phyloP scores from a whole-genome alignment of 2,329 filamentous ascomycete species.

The Cytospora schulzeri region DNA sequence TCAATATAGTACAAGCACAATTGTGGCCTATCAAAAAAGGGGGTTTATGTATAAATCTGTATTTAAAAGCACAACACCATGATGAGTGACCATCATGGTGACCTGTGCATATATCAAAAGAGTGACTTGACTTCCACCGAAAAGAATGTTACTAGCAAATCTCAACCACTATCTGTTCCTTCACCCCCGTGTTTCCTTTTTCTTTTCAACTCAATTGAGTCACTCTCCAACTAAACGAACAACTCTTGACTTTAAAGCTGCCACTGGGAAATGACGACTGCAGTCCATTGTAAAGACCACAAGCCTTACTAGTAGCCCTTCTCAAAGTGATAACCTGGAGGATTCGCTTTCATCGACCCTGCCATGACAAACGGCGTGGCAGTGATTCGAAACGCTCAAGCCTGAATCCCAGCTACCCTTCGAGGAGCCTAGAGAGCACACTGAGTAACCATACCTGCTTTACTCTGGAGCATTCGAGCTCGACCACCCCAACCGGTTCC shows the following conservation, averaged over 20 bases:
- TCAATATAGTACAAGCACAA: background rate
- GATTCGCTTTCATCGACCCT: background rate
- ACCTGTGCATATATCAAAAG: slow-evolving; percentile 4
- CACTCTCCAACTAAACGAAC: slow-evolving; percentile 9
- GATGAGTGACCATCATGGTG: background rate
- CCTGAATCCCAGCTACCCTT: background rate
- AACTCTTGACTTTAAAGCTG: slow-evolving; percentile 6
- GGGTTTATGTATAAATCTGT: background rate
- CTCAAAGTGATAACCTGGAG: background rate
- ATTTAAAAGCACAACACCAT: background rate
- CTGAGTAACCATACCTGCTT: background rate
- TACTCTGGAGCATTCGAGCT: background rate
- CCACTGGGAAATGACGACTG: slow-evolving; percentile 11
- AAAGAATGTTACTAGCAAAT: slow-evolving; percentile 10
- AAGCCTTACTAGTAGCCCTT: slow-evolving; percentile 1
- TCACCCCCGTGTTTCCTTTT: slow-evolving; percentile 2
- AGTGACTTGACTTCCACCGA: slow-evolving; percentile 7
- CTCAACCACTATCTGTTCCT: slow-evolving; percentile 1
- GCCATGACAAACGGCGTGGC: background rate
- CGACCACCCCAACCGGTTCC: background rate
- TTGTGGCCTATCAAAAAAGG: background rate
- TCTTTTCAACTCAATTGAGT: slow-evolving; percentile 6
- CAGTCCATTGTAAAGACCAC: background rate
- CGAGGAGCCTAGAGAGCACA: slow-evolving; percentile 2
- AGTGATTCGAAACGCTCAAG: slow-evolving; percentile 4